Evolutionary conservation across 2,329 filamentous ascomycete genomes (phyloP), one percentile per base, ranked within the genome.

Genomic region (Aspergillus novofumigatus): DNA sequence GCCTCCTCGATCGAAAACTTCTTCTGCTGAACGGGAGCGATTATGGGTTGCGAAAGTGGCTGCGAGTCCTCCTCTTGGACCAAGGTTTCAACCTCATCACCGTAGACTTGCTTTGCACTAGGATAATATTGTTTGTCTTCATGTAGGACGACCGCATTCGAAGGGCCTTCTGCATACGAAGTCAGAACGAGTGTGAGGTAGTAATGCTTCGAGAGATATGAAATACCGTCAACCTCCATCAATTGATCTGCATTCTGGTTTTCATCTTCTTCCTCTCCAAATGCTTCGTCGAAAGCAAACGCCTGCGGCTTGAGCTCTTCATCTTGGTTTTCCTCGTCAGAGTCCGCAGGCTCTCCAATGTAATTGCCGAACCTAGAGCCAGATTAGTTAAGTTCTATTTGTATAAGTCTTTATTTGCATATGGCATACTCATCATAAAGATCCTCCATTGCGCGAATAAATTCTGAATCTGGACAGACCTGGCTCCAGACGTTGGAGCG

Each of bases 61-160:
- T 99, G 94, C 58, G 92, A 90, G 80, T 99, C 94, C 78, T 97
- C 94, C 75, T 99, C 94, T 71, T 97, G 90, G 41, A 99, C 93
- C 75, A 96, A 79, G 1, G 93, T 94, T 77, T 99, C 94, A 67
- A 99, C 94, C 76, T 94, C 92, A 66, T 87, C 83, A 53, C 94
- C 94, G 72, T 97, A 99, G 45, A 96, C 87, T 75, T 99, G 94
- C 71, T 93, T 88, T 56, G 94, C 94, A n/a, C 92, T 96, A 29
- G 94, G 94, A 72, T 99, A 99, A 76, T 99, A 99, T 73, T 97
- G 94, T 76, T 99, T 99, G 78, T 99, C 94, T 81, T 99, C 94
- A 77, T 99, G 94, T 49, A 99, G 84, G 57, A 99, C 84, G n/a
- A 99, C 92, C 52, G 94, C 93, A 74, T 97, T 99, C 4, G 92